Base-by-base conservation (phyloP, 2,329 filamentous ascomycete genomes). In the Verticillium zaregamsianum region DNA sequence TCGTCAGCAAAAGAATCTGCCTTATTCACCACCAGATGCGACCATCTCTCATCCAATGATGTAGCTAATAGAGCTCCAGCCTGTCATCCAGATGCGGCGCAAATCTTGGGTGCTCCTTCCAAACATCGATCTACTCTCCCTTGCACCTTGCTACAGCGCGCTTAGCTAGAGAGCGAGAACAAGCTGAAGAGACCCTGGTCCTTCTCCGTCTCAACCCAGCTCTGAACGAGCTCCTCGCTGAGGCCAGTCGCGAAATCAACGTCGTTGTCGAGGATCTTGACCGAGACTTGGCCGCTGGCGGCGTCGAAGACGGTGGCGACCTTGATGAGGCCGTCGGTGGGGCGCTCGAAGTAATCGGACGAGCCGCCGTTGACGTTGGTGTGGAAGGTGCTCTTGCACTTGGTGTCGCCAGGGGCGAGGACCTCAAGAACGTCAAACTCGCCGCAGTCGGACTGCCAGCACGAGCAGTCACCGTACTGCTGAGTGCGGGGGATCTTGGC, bases 401-500 rank as follows among this genome's bases (percentile, higher is more conserved):
- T 86, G 54, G 77, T 81, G 71, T 89, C 86, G 32, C 90, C 90
- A 1, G 81, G 72, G 63, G 82, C 80, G 49, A 93, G 84, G 28
- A 91, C 82, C 76, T 93, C 91, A 69, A 89, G 87, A 60, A 93
- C 81, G 69, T 94, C 91, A 64, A 90, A 85, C 76, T 94, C 91
- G 68, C 89, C 90, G 71, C 90, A 93, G 40, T 85, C 69, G 71
- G 76, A 80, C 14, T 74, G 75, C 90, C 90, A 93, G 80, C 91
- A 93, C 63, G 86, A 90, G 80, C 90, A 93, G 2, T 76, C 76
- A 65, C 82, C 81, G 77, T 93, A 93, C 73, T 93, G 90, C 5
- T 83, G 77, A 5, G 88, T 87, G 63, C 87, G 86, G 31, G 90
- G 86, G 64, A 93, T 91, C 63, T 85, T 82, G 20, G 85, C 87